Evolutionary conservation across 2,329 filamentous ascomycete genomes (phyloP).

Genomic region (Epichloe brachyelytri): DNA sequence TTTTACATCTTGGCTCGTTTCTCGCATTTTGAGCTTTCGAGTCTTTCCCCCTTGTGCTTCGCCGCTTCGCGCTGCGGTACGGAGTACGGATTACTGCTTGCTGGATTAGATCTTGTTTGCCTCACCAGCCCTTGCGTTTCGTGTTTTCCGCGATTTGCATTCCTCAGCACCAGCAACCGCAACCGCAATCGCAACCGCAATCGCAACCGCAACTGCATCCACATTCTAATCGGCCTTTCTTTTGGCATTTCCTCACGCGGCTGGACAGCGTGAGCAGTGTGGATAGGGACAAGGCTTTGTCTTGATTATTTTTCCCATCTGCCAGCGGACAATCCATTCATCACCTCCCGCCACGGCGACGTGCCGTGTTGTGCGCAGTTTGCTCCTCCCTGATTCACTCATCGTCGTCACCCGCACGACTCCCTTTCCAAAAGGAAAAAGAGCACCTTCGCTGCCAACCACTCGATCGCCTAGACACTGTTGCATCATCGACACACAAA

Average conservation of each 20-base stretch:
- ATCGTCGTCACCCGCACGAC: not conserved
- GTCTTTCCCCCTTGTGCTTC: not conserved
- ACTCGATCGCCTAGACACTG: not conserved
- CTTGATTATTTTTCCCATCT: not conserved
- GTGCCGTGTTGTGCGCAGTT: not conserved
- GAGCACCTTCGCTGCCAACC: not conserved
- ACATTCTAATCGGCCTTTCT: not conserved
- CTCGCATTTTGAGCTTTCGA: not conserved
- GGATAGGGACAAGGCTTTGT: not conserved
- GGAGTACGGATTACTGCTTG: too few species aligned
- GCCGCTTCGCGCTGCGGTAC: too few species aligned
- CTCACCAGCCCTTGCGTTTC: not conserved
- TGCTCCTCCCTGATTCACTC: conserved; percentile 7
- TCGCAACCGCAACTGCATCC: not conserved
- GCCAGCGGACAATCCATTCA: not conserved
- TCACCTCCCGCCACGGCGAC: not conserved
- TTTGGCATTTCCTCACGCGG: conserved; percentile 5
- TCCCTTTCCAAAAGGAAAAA: not conserved
- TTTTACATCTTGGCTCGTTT: not conserved
- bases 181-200: not conserved
- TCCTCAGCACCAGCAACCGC: not conserved
- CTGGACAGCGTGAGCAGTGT: not conserved
- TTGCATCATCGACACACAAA: not conserved
- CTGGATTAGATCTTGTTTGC: not conserved
- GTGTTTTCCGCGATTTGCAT: not conserved